A percentile compares a stretch with the other conserved stretches of the same genome.
These are phyloP conservation scores for Lophium mytilinum DNA, from an alignment of 495 filamentous ascomycete species.

Conservation along the genomic window DNA sequence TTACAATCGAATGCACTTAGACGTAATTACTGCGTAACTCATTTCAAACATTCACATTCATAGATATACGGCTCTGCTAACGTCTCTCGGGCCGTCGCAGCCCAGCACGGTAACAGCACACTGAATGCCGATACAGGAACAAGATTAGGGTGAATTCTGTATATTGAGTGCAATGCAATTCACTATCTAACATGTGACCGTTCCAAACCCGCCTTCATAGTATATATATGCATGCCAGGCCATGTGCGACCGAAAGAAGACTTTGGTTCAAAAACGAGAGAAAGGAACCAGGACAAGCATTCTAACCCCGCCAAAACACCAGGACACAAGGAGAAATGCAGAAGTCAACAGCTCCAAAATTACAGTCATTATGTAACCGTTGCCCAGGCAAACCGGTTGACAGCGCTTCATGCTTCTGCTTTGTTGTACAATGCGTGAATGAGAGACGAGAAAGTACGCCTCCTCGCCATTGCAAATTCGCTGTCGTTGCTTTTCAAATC, in stretches of 20 bases:
- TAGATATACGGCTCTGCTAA: no score
- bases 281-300: constrained; percentile 10
- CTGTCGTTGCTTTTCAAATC: constrained; percentile 1
- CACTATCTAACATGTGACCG: constrained; percentile 26
- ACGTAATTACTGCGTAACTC: no score
- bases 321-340: constrained; percentile 17
- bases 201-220: constrained; percentile 8
- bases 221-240: constrained; percentile 25
- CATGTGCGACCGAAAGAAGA: constrained; percentile 2
- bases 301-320: constrained; percentile 18
- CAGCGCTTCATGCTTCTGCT: constrained; percentile 18
- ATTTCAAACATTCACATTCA: no score
- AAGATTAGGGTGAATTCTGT: not conserved
- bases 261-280: constrained; percentile 12
- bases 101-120: no score
- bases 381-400: constrained; percentile 2
- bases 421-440: constrained; percentile 26
- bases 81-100: no score
- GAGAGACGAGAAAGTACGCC: not conserved
- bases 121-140: no score
- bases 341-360: constrained; percentile 14
- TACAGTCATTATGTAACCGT: constrained; percentile 26
- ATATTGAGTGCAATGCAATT: constrained; percentile 18
- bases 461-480: not conserved
- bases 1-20: no score